Percentiles rank a stretch among this genome's conserved stretches.
These are phyloP conservation scores for Coniochaeta sp. DNA, from an alignment of 2,329 filamentous ascomycete species.

Conservation along the genomic window DNA sequence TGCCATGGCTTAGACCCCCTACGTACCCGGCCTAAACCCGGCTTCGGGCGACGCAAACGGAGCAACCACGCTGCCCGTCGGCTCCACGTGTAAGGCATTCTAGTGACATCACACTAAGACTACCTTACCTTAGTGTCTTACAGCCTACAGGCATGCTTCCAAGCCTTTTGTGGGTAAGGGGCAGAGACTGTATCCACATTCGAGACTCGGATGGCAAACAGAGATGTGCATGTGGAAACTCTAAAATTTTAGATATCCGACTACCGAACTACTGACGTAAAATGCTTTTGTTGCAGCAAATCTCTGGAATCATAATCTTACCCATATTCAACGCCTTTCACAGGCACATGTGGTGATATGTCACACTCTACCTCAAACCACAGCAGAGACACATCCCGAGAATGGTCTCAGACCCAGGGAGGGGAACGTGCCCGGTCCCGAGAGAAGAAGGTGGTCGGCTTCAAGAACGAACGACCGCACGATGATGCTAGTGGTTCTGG, in stretches of 20 bases:
- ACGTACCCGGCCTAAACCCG: too few species aligned
- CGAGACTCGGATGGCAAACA: neutral
- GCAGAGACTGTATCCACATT: neutral
- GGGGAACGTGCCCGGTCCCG: neutral
- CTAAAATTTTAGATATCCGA: neutral
- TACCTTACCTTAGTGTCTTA: neutral
- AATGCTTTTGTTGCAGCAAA: neutral
- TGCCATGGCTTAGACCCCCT: too few species aligned
- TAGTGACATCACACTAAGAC: neutral
- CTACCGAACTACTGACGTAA: neutral
- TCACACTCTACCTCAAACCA: neutral
- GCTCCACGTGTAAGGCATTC: neutral
- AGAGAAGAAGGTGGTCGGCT: conserved; percentile 1
- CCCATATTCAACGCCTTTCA: neutral
- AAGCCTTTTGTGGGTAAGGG: neutral
- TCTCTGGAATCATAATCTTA: neutral
- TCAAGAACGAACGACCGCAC: neutral
- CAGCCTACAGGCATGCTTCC: neutral
- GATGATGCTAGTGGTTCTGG: neutral
- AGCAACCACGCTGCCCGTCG: neutral
- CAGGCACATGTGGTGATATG: neutral
- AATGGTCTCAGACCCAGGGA: neutral
- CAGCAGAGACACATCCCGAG: neutral
- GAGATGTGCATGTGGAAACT: neutral
- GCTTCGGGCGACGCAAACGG: too few species aligned